phyloP scores from a whole-genome alignment of 2,329 filamentous ascomycete species.

The Xylaria sp. region DNA sequence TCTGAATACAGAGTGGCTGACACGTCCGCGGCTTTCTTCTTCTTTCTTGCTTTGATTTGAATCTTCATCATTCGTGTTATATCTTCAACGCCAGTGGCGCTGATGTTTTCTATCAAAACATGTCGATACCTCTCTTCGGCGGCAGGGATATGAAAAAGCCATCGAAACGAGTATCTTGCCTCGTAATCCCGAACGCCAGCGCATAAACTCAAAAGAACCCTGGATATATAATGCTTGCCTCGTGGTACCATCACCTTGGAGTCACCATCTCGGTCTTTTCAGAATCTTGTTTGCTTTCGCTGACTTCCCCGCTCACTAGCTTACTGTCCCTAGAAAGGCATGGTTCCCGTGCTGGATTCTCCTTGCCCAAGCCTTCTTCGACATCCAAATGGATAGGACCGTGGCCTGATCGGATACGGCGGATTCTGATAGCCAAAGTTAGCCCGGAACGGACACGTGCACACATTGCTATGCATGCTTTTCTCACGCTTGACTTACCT shows the following conservation, averaged over 20 bases:
- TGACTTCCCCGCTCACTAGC: constrained; percentile 6
- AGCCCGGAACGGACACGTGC: constrained; percentile 7
- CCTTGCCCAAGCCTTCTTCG: constrained; percentile 18
- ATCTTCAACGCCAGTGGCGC: constrained; percentile 12
- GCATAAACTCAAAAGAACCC: constrained; percentile 1
- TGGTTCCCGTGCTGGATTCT: constrained; percentile 1
- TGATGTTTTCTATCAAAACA: constrained; percentile 5
- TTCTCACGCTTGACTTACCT: constrained; percentile 29
- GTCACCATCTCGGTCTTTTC: constrained; percentile 22
- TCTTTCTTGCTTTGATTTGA: too few species aligned
- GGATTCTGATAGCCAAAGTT: constrained; percentile 28
- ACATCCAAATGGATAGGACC: constrained; percentile 36
- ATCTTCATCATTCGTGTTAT: neutral
- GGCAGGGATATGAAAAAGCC: constrained; percentile 22
- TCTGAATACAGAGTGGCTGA: neutral
- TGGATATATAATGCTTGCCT: neutral
- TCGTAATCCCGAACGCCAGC: constrained; percentile 30
- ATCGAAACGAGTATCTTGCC: constrained; percentile 22
- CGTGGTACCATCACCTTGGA: constrained; percentile 8
- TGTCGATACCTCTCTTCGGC: constrained; percentile 2
- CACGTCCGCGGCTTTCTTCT: neutral
- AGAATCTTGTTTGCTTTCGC: constrained; percentile 16
- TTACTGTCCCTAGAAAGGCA: constrained; percentile 1
- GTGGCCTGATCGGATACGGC: constrained; percentile 21
- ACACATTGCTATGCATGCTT: neutral